Percentiles rank a stretch among this genome's conserved stretches.
Evolutionary conservation across 495 filamentous ascomycete genomes (phyloP).

Genomic region (Glonium stellatum): DNA sequence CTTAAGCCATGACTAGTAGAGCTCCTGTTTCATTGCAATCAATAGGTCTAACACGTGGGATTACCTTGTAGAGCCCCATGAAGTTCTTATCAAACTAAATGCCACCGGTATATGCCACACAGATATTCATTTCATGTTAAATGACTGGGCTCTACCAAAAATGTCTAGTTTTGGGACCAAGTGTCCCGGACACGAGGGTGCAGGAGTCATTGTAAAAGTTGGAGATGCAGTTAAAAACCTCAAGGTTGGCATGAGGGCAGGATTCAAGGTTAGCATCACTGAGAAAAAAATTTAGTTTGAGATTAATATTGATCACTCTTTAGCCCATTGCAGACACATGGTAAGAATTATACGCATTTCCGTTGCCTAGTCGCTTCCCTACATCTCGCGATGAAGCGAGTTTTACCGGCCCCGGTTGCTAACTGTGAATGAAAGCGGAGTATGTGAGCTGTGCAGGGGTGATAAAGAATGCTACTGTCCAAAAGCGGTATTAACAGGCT

Average conservation of each 20-base stretch:
- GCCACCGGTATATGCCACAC: slow-evolving; percentile 37
- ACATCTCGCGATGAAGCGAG: background rate
- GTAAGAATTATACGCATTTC: background rate
- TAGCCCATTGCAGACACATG: slow-evolving; percentile 48
- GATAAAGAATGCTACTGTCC: slow-evolving; percentile 37
- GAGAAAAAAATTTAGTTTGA: background rate
- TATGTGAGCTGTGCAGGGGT: slow-evolving; percentile 43
- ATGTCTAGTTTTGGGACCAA: slow-evolving; percentile 45
- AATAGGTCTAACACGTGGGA: background rate
- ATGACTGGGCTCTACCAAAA: slow-evolving; percentile 39
- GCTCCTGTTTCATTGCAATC: background rate
- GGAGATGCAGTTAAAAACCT: slow-evolving; percentile 48
- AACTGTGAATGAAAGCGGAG: slow-evolving; percentile 34
- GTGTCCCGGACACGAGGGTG: slow-evolving; percentile 52
- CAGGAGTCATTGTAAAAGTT: slow-evolving; percentile 49
- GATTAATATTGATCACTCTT: background rate
- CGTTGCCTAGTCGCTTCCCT: too few relatives aligned
- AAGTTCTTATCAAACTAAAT: slow-evolving; percentile 39
- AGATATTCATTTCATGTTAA: slow-evolving; percentile 40
- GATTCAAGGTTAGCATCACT: slow-evolving; percentile 35
- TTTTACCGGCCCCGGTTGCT: background rate
- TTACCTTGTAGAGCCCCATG: slow-evolving; percentile 30
- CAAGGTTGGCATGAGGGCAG: slow-evolving; percentile 53
- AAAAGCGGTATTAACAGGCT: slow-evolving; percentile 33
- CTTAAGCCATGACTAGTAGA: background rate